Conservation (phyloP, 495 filamentous ascomycete genomes). For the Annulohypoxylon maeteangense region DNA sequence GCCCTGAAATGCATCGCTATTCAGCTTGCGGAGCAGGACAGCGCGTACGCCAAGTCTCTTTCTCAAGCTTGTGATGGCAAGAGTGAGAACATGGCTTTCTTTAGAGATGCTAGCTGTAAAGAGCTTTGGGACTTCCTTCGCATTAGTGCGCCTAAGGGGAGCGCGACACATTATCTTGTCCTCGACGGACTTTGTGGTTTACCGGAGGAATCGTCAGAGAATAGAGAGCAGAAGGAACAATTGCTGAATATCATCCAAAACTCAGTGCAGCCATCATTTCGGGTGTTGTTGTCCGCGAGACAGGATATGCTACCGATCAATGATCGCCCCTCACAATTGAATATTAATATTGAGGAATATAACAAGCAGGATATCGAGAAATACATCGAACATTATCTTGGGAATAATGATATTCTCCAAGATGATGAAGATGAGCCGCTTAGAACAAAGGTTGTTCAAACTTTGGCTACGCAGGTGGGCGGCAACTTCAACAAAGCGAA, state of each 20-base stretch:
- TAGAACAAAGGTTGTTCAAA: not conserved
- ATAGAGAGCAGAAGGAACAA: conserved; percentile 3
- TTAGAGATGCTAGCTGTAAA: conserved; percentile 38
- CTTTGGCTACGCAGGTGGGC: not conserved
- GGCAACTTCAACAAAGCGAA: conserved; percentile 5
- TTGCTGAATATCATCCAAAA: conserved; percentile 28
- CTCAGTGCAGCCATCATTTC: not conserved
- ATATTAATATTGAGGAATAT: not conserved
- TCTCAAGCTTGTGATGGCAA: conserved; percentile 26
- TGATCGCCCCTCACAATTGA: not conserved
- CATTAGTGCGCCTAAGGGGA: conserved; percentile 35
- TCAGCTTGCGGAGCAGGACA: conserved; percentile 44
- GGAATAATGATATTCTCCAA: not conserved
- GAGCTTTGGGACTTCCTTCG: conserved; percentile 40
- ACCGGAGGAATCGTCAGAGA: not conserved
- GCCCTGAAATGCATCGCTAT: conserved; percentile 41
- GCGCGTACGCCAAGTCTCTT: conserved; percentile 34
- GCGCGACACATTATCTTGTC: conserved; percentile 37
- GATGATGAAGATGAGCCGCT: not conserved
- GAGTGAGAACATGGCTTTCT: conserved; percentile 28
- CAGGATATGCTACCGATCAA: not conserved
- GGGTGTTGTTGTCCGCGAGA: not conserved
- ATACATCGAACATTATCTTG: conserved; percentile 5
- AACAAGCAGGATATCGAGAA: not conserved
- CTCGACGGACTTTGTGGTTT: conserved; percentile 39